Conservation (phyloP, 2,329 filamentous ascomycete genomes). For the Trichoderma cornu-damae region DNA sequence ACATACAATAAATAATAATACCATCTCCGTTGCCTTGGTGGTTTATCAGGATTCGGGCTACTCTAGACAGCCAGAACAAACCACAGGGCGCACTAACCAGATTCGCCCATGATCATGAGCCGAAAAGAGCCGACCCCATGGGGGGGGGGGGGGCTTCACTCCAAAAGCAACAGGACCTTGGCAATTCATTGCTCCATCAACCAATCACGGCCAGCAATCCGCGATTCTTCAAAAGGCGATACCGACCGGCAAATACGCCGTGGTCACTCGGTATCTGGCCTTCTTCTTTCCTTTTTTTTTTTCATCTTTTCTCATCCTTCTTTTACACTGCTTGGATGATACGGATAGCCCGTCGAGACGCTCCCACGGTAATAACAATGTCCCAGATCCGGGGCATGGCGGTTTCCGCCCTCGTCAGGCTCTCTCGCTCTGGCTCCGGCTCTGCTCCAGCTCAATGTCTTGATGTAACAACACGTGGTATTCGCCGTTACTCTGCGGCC, state of each 20-base stretch:
- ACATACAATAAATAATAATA: too few relatives aligned
- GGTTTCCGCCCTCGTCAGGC: background rate
- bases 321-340: background rate
- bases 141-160: constrained; percentile 6
- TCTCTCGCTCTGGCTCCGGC: constrained; percentile 18
- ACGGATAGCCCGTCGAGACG: background rate
- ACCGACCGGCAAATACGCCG: background rate
- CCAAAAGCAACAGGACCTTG: constrained; percentile 3
- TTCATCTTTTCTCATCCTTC: too few relatives aligned
- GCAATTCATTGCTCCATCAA: background rate
- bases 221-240: background rate
- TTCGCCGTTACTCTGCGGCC: constrained; percentile 31
- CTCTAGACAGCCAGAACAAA: background rate
- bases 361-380: background rate
- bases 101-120: constrained; percentile 14
- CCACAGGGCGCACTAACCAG: background rate
- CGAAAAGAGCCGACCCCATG: constrained; percentile 18
- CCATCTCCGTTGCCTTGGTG: background rate
- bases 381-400: constrained; percentile 4
- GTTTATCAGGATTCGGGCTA: background rate
- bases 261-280: background rate
- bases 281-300: background rate
- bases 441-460: background rate
- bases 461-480: constrained; percentile 15
- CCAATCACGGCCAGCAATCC: background rate